Conservation (phyloP, 2,329 filamentous ascomycete genomes). For the Hypocreales sp. region DNA sequence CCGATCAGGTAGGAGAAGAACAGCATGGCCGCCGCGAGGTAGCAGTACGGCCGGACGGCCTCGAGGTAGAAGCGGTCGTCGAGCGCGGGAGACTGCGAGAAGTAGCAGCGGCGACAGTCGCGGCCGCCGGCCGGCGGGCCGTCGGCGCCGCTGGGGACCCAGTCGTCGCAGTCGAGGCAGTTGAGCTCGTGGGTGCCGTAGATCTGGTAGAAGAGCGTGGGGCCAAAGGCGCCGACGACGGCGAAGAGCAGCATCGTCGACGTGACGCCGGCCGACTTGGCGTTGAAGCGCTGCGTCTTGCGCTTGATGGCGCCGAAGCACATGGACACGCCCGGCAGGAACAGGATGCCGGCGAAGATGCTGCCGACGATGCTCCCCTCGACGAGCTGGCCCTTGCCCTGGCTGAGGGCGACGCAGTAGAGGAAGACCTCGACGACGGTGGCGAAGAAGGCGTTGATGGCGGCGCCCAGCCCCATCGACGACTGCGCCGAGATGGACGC, state of each 20-base stretch:
- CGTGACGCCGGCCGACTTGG: conserved; percentile 86
- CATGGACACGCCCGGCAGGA: conserved; percentile 92
- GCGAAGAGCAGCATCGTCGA: conserved; percentile 97
- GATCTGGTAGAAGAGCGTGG: conserved; percentile 95
- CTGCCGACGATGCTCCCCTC: conserved; percentile 96
- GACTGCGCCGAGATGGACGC: conserved; percentile 97
- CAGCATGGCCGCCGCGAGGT: conserved; percentile 67
- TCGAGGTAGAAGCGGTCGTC: conserved; percentile 80
- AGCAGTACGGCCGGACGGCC: conserved; percentile 87
- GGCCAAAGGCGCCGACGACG: conserved; percentile 86
- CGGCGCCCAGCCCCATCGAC: conserved; percentile 93
- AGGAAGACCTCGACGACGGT: conserved; percentile 96
- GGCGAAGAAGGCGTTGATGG: conserved; percentile 96
- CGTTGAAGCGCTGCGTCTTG: conserved; percentile 97
- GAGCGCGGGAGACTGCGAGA: conserved; percentile 71
- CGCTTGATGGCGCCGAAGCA: conserved; percentile 96
- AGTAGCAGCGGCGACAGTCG: conserved; percentile 89
- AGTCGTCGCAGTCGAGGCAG: conserved; percentile 51
- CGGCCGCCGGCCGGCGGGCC: conserved; percentile 43
- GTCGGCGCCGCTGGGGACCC: conserved; percentile 13
- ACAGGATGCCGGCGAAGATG: conserved; percentile 91
- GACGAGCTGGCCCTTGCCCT: conserved; percentile 85
- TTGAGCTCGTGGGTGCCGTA: conserved; percentile 95
- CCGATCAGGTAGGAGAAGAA: conserved; percentile 92
- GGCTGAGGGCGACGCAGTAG: conserved; percentile 83